Evolutionary conservation across 2,329 filamentous ascomycete species (phyloP).

Genomic region (Arthrobotrys iridis): DNA sequence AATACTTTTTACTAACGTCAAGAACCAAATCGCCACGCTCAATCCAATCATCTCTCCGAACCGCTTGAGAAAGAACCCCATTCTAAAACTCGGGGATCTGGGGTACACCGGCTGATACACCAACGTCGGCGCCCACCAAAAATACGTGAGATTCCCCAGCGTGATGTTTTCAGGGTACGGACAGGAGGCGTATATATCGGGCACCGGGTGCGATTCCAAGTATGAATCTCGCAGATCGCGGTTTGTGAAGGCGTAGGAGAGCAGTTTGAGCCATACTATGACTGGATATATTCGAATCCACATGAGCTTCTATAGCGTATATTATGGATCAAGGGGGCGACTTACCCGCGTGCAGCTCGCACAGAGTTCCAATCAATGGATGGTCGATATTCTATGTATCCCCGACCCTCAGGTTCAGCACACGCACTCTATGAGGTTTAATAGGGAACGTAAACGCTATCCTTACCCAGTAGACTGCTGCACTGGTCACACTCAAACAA

Average conservation of each 20-base stretch:
- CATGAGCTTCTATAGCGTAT: not conserved
- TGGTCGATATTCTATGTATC: conserved; percentile 78
- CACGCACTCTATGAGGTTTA: too few species aligned
- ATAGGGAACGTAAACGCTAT: not conserved
- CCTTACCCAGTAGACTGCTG: conserved; percentile 74
- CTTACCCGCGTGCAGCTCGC: conserved; percentile 78
- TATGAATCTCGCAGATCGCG: conserved; percentile 91
- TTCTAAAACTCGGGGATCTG: conserved; percentile 80
- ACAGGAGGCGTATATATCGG: conserved; percentile 81
- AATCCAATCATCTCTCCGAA: conserved; percentile 79
- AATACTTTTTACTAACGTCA: conserved; percentile 69
- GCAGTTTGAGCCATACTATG: conserved; percentile 94
- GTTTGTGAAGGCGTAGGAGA: conserved; percentile 96
- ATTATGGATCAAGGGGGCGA: not conserved
- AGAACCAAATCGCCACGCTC: conserved; percentile 92
- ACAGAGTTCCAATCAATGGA: conserved; percentile 89
- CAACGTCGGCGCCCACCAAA: conserved; percentile 97
- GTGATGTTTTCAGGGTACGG: conserved; percentile 94
- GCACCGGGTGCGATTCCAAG: conserved; percentile 76
- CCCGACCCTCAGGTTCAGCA: conserved; percentile 24
- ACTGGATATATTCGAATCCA: conserved; percentile 63
- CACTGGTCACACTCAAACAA: conserved; percentile 81
- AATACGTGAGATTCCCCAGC: conserved; percentile 86
- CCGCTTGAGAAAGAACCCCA: conserved; percentile 87
- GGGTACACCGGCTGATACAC: conserved; percentile 98